Percentiles rank a stretch among this genome's conserved stretches.
Evolutionary conservation across 495 filamentous ascomycete species (phyloP).

Genomic region (Penicillium antarcticum): DNA sequence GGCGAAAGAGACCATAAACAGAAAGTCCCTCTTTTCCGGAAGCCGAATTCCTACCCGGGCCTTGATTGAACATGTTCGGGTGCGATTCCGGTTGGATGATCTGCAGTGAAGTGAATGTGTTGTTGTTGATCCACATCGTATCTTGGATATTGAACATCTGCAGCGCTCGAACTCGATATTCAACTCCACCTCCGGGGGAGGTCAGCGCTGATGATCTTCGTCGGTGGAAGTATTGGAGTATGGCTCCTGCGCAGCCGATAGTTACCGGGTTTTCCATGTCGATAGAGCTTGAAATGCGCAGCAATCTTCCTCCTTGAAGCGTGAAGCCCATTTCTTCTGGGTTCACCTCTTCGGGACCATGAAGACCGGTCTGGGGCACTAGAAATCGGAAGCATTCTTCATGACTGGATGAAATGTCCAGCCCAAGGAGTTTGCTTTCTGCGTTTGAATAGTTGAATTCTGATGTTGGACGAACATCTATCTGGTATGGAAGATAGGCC

Average conservation of each 20-base stretch:
- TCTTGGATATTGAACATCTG: conserved; percentile 76
- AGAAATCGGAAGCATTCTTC: conserved; percentile 43
- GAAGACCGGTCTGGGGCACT: conserved; percentile 54
- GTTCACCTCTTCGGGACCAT: conserved; percentile 40
- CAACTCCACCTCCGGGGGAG: conserved; percentile 27
- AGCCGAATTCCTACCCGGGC: conserved; percentile 61
- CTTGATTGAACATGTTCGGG: conserved; percentile 80
- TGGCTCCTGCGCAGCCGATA: conserved; percentile 80
- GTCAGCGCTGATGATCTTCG: conserved; percentile 51
- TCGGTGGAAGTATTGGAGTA: conserved; percentile 76
- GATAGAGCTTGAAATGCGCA: conserved; percentile 69
- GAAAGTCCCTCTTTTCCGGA: conserved; percentile 88
- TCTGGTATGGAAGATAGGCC: conserved; percentile 59
- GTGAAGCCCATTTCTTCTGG: conserved; percentile 48
- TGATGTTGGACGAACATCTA: conserved; percentile 68
- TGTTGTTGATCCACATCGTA: conserved; percentile 81
- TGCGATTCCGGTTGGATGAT: conserved; percentile 82
- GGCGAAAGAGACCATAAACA: conserved; percentile 77
- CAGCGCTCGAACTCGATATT: conserved; percentile 57
- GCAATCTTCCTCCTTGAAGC: conserved; percentile 58
- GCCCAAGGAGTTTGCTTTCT: conserved; percentile 63
- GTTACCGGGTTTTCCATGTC: conserved; percentile 74
- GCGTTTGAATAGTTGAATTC: conserved; percentile 75
- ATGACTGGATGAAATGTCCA: conserved; percentile 38
- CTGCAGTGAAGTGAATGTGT: conserved; percentile 79